phyloP scores from a whole-genome alignment of 2,329 filamentous ascomycete species.

The Trichoderma afroharzianum region DNA sequence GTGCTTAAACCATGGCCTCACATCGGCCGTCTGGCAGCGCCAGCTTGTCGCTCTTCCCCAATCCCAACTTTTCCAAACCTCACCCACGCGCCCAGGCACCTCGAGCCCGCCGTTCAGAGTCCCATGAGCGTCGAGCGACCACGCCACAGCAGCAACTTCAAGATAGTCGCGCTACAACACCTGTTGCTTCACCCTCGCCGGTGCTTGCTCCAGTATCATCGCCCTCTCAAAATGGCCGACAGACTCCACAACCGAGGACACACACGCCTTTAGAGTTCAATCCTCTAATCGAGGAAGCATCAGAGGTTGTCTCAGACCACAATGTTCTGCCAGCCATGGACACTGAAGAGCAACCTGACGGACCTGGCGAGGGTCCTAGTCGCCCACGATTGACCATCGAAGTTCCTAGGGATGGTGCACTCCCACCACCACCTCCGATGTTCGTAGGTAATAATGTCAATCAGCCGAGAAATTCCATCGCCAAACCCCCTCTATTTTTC shows the following conservation, averaged over 20 bases:
- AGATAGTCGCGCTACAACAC: constrained; percentile 27
- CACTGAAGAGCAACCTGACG: constrained; percentile 17
- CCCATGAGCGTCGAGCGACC: constrained; percentile 34
- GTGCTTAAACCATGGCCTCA: constrained; percentile 35
- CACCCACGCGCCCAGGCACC: constrained; percentile 36
- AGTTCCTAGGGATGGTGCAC: constrained; percentile 46
- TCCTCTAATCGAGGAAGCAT: constrained; percentile 20
- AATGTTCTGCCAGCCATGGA: background rate
- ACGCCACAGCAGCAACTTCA: constrained; percentile 38
- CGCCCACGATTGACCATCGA: constrained; percentile 38
- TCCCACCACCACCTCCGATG: constrained; percentile 49
- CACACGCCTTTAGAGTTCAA: constrained; percentile 35
- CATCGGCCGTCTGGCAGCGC: constrained; percentile 37
- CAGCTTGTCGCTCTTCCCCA: constrained; percentile 58
- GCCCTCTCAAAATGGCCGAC: constrained; percentile 31
- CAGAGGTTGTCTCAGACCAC: constrained; percentile 24
- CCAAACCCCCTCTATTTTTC: constrained; percentile 46
- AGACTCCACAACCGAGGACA: constrained; percentile 32
- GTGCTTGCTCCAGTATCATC: constrained; percentile 21
- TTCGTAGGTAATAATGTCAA: constrained; percentile 48
- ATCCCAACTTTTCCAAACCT: constrained; percentile 38
- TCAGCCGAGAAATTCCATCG: constrained; percentile 53
- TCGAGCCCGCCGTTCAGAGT: constrained; percentile 37
- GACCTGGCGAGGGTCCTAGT: background rate
- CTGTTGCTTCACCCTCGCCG: constrained; percentile 22